Evolutionary conservation across 371 early-diverging fungal genomes (phyloP).

Genomic region (Apophysomyces trapeziformis): DNA sequence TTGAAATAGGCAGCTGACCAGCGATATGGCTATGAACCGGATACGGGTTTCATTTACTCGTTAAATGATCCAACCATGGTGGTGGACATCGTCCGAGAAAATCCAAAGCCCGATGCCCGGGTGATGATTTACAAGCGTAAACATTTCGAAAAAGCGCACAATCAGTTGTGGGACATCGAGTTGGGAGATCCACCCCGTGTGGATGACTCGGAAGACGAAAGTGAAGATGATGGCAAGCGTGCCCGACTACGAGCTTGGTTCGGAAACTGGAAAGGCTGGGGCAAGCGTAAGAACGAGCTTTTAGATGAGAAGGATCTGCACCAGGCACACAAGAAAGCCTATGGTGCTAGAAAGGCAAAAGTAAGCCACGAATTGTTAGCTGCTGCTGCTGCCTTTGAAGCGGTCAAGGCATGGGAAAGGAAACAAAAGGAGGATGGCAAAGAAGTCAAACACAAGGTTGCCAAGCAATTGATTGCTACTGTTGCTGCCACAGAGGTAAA

Average conservation of each 20-base stretch:
- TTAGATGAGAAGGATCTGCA: conserved; percentile 40
- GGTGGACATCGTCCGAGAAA: conserved; percentile 39
- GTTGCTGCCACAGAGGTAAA: conserved; percentile 54
- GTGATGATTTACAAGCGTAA: conserved; percentile 44
- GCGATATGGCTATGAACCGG: conserved; percentile 38
- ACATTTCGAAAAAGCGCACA: conserved; percentile 30
- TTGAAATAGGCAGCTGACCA: conserved; percentile 40
- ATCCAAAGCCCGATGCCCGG: conserved; percentile 31
- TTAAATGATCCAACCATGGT: conserved; percentile 33
- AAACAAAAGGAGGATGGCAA: conserved; percentile 41
- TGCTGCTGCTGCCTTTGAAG: conserved; percentile 66
- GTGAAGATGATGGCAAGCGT: conserved; percentile 44
- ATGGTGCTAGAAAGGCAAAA: conserved; percentile 42
- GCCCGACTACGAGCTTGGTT: conserved; percentile 48
- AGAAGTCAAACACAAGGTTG: conserved; percentile 40
- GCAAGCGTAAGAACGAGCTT: conserved; percentile 29
- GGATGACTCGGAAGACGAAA: conserved; percentile 44
- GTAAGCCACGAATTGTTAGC: conserved; percentile 60
- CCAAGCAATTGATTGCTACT: conserved; percentile 58
- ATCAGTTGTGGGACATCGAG: conserved; percentile 45
- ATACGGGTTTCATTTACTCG: conserved; percentile 37
- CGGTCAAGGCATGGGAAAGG: conserved; percentile 53
- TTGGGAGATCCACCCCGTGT: conserved; percentile 44
- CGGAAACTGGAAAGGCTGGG: conserved; percentile 50
- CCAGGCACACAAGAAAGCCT: conserved; percentile 48